These are phyloP conservation scores for Metarhizium anisopliae DNA, from an alignment of 2,329 filamentous ascomycete species.

Conservation along the genomic window DNA sequence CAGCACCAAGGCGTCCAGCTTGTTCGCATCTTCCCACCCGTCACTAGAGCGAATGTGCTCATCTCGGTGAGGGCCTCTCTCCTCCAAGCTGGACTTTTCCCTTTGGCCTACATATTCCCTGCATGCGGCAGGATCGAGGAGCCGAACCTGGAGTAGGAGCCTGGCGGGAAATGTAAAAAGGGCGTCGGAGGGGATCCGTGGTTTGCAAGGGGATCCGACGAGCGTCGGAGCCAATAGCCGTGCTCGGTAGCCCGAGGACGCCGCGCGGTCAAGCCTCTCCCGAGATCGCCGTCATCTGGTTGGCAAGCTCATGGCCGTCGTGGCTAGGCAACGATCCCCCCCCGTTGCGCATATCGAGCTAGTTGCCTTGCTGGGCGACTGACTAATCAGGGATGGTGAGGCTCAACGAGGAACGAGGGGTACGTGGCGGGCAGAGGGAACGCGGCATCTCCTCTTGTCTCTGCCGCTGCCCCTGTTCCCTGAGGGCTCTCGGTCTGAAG, in stretches of 20 bases:
- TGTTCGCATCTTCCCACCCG: too few relatives aligned
- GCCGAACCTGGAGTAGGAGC: neutral
- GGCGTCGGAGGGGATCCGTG: neutral
- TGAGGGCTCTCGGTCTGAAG: too few relatives aligned
- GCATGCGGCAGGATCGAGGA: neutral
- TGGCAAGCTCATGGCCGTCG: too few relatives aligned
- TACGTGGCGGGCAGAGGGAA: neutral
- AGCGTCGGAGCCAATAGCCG: neutral
- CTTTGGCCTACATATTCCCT: neutral
- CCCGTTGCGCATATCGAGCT: neutral
- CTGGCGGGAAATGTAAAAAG: neutral
- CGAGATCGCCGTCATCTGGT: too few relatives aligned
- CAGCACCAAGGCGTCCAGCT: too few relatives aligned
- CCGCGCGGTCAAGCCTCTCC: too few relatives aligned
- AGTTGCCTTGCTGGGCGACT: neutral
- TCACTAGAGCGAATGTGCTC: too few relatives aligned
- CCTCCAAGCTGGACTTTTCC: too few relatives aligned
- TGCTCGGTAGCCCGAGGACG: neutral
- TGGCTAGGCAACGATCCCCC: neutral
- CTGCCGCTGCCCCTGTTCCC: neutral
- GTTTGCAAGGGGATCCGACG: neutral
- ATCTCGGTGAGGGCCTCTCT: too few relatives aligned
- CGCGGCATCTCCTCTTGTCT: neutral
- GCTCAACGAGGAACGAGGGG: neutral
- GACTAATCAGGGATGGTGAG: neutral